These are phyloP conservation scores for Lanzia echinophila DNA, from an alignment of 2,329 filamentous ascomycete species.

Conservation along the genomic window DNA sequence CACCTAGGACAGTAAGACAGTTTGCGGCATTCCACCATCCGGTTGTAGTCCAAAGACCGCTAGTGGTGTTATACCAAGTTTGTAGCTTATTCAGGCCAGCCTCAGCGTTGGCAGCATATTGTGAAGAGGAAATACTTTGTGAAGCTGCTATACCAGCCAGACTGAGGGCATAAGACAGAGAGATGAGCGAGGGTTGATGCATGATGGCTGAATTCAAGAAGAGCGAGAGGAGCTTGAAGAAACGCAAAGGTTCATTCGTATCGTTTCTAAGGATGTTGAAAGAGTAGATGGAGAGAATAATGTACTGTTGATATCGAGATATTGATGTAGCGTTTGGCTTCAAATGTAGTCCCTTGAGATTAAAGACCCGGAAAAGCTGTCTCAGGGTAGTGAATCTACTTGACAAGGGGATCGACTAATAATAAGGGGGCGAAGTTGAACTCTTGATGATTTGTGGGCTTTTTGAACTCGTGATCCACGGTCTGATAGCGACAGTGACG, in stretches of 20 bases:
- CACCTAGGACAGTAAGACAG: slow-evolving; percentile 53
- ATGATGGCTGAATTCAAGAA: not conserved
- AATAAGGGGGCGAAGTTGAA: too few species aligned
- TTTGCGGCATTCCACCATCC: slow-evolving; percentile 75
- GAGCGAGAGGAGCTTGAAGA: not conserved
- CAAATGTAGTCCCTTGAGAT: too few species aligned
- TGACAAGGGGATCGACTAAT: too few species aligned
- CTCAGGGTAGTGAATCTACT: too few species aligned
- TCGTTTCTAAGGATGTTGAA: not conserved
- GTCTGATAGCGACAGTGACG: too few species aligned
- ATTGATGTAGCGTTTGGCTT: too few species aligned
- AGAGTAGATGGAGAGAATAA: not conserved
- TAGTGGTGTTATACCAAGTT: slow-evolving; percentile 51
- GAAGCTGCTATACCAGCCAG: not conserved
- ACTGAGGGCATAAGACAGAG: not conserved
- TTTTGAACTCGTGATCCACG: too few species aligned
- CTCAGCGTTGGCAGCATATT: slow-evolving; percentile 20
- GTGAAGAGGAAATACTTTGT: not conserved
- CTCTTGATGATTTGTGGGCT: too few species aligned
- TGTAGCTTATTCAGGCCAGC: slow-evolving; percentile 43
- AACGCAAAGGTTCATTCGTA: too few species aligned
- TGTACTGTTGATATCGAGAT: too few species aligned
- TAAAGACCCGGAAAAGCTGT: too few species aligned
- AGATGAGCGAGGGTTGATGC: not conserved
- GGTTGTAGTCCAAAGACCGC: slow-evolving; percentile 56